These are phyloP conservation scores for Chalciporus sphaerocephalus DNA, from an alignment of 768 basidiomycete species.

Conservation along the genomic window DNA sequence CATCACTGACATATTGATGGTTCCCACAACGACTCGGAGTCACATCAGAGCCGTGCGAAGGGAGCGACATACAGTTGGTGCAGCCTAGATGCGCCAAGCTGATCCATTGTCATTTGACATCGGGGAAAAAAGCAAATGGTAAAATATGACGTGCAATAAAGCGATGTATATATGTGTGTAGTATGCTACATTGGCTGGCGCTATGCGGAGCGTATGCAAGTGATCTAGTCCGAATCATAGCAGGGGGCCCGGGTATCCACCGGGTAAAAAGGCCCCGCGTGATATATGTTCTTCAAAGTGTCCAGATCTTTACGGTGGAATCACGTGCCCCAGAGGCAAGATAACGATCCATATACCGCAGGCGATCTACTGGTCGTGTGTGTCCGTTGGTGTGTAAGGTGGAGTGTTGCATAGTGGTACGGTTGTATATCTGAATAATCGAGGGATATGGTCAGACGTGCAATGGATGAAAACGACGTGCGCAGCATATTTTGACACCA, in stretches of 20 bases:
- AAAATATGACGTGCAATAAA: conserved; percentile 7
- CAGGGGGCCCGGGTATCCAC: conserved; percentile 17
- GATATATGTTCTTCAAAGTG: conserved; percentile 49
- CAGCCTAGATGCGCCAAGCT: too few species aligned
- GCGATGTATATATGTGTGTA: conserved; percentile 5
- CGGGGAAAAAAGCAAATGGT: too few species aligned
- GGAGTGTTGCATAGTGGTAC: conserved; percentile 87
- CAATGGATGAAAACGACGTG: neutral
- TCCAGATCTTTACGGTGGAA: conserved; percentile 87
- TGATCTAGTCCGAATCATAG: conserved; percentile 10
- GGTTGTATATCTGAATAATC: conserved; percentile 76
- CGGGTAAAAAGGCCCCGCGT: neutral
- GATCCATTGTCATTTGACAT: too few species aligned
- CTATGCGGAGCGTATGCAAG: conserved; percentile 15
- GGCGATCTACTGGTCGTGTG: conserved; percentile 75
- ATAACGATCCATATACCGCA: conserved; percentile 96
- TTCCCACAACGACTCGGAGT: too few species aligned
- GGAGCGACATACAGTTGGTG: too few species aligned
- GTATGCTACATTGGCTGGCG: conserved; percentile 28
- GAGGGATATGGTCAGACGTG: neutral
- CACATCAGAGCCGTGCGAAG: too few species aligned
- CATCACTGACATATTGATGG: too few species aligned
- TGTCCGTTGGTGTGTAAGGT: conserved; percentile 90
- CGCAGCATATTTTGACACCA: conserved; percentile 67
- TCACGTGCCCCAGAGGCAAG: conserved; percentile 88